phyloP scores from a whole-genome alignment of 2,329 filamentous ascomycete genomes.

The Stemphylium vesicarium region DNA sequence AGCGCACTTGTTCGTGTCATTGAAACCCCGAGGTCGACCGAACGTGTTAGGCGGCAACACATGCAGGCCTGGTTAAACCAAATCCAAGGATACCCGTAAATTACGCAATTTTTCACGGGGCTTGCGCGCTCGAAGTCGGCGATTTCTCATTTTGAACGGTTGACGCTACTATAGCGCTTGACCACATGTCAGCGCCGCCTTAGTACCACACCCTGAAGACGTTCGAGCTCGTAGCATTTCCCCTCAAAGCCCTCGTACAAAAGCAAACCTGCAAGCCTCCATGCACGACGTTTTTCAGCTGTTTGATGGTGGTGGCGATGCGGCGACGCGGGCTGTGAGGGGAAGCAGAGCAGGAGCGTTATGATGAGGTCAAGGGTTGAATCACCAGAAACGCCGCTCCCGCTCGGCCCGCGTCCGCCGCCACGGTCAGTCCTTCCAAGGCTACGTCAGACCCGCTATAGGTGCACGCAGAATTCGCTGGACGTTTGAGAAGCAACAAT shows the following conservation, averaged over 20 bases:
- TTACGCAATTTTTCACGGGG: not conserved
- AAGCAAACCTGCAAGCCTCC: not conserved
- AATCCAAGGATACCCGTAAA: not conserved
- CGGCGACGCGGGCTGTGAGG: not conserved
- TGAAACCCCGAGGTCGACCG: not conserved
- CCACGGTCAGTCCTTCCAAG: not conserved
- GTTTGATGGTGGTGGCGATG: not conserved
- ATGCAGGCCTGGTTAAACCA: not conserved
- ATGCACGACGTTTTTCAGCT: not conserved
- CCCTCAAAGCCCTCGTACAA: not conserved
- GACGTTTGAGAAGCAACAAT: constrained; percentile 8
- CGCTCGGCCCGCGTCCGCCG: constrained; percentile 8
- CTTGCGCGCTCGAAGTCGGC: constrained; percentile 2
- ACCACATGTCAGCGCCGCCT: not conserved
- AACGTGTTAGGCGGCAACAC: not conserved
- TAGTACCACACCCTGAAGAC: not conserved
- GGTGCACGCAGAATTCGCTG: constrained; percentile 2
- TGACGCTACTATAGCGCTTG: constrained; percentile 7
- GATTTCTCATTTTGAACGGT: not conserved
- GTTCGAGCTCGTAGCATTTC: not conserved
- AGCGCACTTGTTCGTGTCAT: not conserved
- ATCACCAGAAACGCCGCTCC: constrained; percentile 10
- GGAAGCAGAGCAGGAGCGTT: not conserved
- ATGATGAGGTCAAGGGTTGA: not conserved
- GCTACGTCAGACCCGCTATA: constrained; percentile 12